Percentiles rank a stretch among this genome's conserved stretches.
Evolutionary conservation across 441 rosid genomes (phyloP).

Genomic region (Macaranga tanarius): DNA sequence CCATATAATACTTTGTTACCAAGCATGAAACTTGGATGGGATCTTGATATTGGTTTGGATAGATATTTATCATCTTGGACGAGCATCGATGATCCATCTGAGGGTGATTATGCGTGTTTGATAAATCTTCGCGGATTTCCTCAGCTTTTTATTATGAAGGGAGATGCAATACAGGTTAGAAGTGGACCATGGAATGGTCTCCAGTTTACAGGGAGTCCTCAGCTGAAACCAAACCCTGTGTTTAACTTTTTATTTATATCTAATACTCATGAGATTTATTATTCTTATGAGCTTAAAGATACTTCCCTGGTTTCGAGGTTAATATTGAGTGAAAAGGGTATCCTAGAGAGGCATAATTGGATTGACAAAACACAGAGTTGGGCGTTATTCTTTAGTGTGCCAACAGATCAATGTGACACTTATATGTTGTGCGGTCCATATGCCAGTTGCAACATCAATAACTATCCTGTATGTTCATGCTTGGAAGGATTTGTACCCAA

Average conservation of each 20-base stretch:
- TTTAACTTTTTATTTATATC: neutral
- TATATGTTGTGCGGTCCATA: slow-evolving; percentile 50
- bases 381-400: slow-evolving; percentile 55
- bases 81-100: slow-evolving; percentile 16
- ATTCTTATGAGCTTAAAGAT: neutral
- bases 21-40: slow-evolving; percentile 26
- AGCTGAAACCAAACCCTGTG: neutral
- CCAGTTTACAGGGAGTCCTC: slow-evolving; percentile 10
- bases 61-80: slow-evolving; percentile 21
- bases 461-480: slow-evolving; percentile 60
- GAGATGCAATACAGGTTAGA: neutral
- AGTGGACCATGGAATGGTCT: slow-evolving; percentile 20
- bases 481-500: slow-evolving; percentile 52
- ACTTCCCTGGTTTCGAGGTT: slow-evolving; percentile 40
- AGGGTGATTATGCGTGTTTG: slow-evolving; percentile 15
- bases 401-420: slow-evolving; percentile 60
- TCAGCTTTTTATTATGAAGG: neutral
- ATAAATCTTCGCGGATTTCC: slow-evolving; percentile 17
- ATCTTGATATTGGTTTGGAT: slow-evolving; percentile 14
- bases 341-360: slow-evolving; percentile 54
- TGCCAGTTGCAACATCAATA: slow-evolving; percentile 49
- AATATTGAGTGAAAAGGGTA: slow-evolving; percentile 39
- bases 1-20: slow-evolving; percentile 20
- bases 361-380: slow-evolving; percentile 36
- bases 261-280: slow-evolving; percentile 13